Conservation (phyloP, 352 stramenopile genomes). For the Phytophthora pisi region DNA sequence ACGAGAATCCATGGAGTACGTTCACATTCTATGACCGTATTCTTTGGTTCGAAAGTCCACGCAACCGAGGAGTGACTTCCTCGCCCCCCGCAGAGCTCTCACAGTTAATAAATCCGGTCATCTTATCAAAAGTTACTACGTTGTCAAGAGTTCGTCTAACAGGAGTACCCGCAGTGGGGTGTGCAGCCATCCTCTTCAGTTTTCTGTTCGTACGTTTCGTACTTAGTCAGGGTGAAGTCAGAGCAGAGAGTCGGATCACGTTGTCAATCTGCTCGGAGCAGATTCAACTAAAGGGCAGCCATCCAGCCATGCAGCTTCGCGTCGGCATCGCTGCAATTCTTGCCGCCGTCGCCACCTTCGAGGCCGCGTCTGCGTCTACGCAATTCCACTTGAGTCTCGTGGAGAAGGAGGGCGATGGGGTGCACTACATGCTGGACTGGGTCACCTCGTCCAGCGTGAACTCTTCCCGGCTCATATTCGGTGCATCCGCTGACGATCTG, state of each 20-base stretch:
- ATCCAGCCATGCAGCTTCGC: slow-evolving; percentile 11
- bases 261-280: slow-evolving; percentile 9
- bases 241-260: slow-evolving; percentile 23
- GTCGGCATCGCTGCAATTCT: slow-evolving; percentile 1
- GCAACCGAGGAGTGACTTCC: no score
- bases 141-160: no score
- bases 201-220: slow-evolving; percentile 6
- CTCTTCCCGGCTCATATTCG: slow-evolving; percentile 49
- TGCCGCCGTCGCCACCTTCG: background rate
- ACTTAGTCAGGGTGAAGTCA: slow-evolving; percentile 14
- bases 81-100: no score
- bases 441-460: slow-evolving; percentile 46
- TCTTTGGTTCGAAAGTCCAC: no score
- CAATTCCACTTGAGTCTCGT: slow-evolving; percentile 80
- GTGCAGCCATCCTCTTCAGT: background rate
- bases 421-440: slow-evolving; percentile 80
- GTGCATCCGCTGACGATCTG: slow-evolving; percentile 44
- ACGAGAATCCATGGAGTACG: no score
- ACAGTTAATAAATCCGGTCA: no score
- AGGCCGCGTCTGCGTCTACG: slow-evolving; percentile 24
- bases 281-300: slow-evolving; percentile 2
- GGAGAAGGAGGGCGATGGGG: slow-evolving; percentile 27
- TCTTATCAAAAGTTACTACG: no score
- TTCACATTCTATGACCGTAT: no score
- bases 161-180: no score